phyloP scores from a whole-genome alignment of 768 basidiomycete genomes.

The Brasilioporus rufonigricans region DNA sequence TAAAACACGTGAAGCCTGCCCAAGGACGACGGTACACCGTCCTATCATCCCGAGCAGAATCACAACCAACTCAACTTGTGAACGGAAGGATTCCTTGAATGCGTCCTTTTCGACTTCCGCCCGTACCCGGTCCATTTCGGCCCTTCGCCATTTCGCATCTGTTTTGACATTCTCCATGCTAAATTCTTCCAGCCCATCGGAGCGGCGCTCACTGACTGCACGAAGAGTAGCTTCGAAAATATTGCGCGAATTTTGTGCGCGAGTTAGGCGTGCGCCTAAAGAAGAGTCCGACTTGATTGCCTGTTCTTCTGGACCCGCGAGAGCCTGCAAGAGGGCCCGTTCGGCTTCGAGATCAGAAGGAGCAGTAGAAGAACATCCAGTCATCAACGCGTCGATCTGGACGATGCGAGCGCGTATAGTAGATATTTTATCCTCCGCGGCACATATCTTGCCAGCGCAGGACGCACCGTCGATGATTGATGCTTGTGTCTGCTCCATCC shows the following conservation, averaged over 20 bases:
- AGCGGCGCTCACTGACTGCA: conserved; percentile 77
- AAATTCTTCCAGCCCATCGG: conserved; percentile 73
- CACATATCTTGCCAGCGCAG: conserved; percentile 67
- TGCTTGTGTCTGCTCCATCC: conserved; percentile 66
- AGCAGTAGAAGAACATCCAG: conserved; percentile 31
- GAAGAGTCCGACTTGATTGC: conserved; percentile 57
- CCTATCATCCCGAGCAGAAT: conserved; percentile 79
- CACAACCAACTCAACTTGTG: conserved; percentile 67
- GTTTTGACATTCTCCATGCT: conserved; percentile 68
- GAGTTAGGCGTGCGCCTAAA: conserved; percentile 56
- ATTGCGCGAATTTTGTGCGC: conserved; percentile 69
- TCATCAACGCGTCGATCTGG: conserved; percentile 47
- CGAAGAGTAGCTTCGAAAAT: conserved; percentile 87
- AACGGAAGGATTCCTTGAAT: conserved; percentile 56
- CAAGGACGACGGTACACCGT: conserved; percentile 70
- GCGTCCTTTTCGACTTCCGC: conserved; percentile 65
- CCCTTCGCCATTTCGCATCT: conserved; percentile 60
- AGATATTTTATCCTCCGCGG: conserved; percentile 66
- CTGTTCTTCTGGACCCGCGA: conserved; percentile 72
- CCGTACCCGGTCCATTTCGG: conserved; percentile 68
- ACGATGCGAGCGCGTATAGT: conserved; percentile 61
- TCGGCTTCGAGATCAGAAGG: conserved; percentile 70
- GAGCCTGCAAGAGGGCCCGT: conserved; percentile 59
- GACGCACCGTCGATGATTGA: conserved; percentile 74
- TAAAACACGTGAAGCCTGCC: conserved; percentile 51